Percentiles rank a stretch among this genome's conserved stretches.
Evolutionary conservation across 169 alveolate genomes (phyloP).

Genomic region (Ichthyophthirius multifiliis): DNA sequence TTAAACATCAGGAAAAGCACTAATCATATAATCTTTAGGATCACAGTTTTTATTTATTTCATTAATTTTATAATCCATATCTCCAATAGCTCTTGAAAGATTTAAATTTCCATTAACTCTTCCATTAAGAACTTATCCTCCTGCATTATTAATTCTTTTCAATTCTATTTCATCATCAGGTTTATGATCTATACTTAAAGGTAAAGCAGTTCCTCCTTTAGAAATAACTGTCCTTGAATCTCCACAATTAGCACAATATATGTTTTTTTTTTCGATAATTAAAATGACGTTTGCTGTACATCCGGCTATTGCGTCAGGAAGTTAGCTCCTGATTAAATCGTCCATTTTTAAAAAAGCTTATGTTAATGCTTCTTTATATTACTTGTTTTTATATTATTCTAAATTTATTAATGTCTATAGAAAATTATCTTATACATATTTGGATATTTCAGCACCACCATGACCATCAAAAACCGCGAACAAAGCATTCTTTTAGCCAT

Average conservation of each 20-base stretch:
- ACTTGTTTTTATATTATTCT: slow-evolving; percentile 28
- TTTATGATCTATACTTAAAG: slow-evolving; percentile 74
- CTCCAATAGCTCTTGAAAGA: slow-evolving; percentile 97
- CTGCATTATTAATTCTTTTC: slow-evolving; percentile 48
- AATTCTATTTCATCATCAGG: slow-evolving; percentile 59
- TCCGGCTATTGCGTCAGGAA: slow-evolving; percentile 41
- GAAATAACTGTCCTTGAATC: slow-evolving; percentile 72
- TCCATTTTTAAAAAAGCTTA: slow-evolving; percentile 60
- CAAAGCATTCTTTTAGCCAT: slow-evolving; percentile 60
- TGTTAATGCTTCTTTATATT: slow-evolving; percentile 43
- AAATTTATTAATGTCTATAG: slow-evolving; percentile 39
- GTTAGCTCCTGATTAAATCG: slow-evolving; percentile 22
- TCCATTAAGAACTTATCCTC: slow-evolving; percentile 47
- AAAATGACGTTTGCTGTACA: slow-evolving; percentile 79
- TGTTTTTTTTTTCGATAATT: slow-evolving; percentile 42
- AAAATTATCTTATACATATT: slow-evolving; percentile 89
- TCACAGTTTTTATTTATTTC: slow-evolving; percentile 41
- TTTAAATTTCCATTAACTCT: slow-evolving; percentile 86
- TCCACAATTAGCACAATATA: slow-evolving; percentile 81
- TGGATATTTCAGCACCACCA: slow-evolving; percentile 95
- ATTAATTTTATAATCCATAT: slow-evolving; percentile 92
- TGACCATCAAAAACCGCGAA: slow-evolving; percentile 99
- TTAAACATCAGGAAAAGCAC: slow-evolving; percentile 94
- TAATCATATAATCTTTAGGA: slow-evolving; percentile 91
- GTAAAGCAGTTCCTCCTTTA: slow-evolving; percentile 51